Evolutionary conservation across 768 basidiomycete genomes (phyloP), one percentile per base, ranked within the genome.

Genomic region (Leccinum subtestaceum): DNA sequence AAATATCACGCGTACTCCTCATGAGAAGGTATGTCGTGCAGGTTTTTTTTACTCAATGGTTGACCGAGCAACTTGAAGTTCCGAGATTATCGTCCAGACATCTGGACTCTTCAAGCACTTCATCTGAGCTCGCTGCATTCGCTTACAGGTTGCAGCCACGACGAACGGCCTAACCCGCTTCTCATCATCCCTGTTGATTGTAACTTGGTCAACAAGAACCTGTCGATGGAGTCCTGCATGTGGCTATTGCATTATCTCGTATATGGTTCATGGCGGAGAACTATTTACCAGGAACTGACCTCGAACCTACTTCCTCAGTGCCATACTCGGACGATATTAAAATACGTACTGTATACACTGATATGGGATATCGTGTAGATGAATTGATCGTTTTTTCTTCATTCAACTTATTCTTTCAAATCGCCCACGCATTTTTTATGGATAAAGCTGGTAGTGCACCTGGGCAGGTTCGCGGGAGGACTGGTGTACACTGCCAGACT

Each of bases 391-490:
- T 23, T 51, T 25, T n/a, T 17, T 11, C 31, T 48, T 27, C 53
- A 43, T 25, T 32, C 11, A n/a, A 29, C 45, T 23, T 8, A 12
- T 25, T 9, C 19, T 34, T 32, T 51, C 34, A 21, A 40, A 49
- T 53, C 38, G n/a, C 48, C 52, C 46, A 48, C n/a, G 36, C n/a
- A 50, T 50, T 36, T 25, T 12, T 34, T 38, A 38, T 38, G 36
- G 15, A n/a, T n/a, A 40, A 40, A 40, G n/a, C 10, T n/a, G n/a
- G 40, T 50, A 21, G 13, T 27, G 40, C 12, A 47, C 25, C n/a
- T 43, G n/a, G n/a, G 17, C 25, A 67, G 65, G 45, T 57, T 67
- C 65, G 65, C 65, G 65, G 65, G 58, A 66, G 51, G 32, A 27
- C n/a, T 13, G 9, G 27, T 32, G 29, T 11, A 21, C 34, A 15